Conservation (phyloP, 176 grass and related monocot species). For the Metroxylon sagu region DNA sequence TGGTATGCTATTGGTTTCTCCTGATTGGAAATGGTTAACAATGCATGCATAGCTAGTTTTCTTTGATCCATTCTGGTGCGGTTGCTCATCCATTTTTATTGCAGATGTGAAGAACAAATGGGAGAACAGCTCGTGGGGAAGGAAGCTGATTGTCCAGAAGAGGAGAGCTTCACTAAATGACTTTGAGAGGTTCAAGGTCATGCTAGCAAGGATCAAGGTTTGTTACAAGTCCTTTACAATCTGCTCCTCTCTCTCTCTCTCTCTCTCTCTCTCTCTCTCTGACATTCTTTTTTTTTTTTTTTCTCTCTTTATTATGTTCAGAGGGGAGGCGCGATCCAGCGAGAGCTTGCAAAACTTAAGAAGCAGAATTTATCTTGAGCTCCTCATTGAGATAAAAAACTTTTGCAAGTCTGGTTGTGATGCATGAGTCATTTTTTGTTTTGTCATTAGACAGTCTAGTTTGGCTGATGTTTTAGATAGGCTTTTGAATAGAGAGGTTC, state of each 20-base stretch:
- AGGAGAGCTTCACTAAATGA: constrained; percentile 90
- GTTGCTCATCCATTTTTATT: not conserved
- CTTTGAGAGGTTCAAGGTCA: constrained; percentile 91
- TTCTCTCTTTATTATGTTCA: constrained; percentile 21
- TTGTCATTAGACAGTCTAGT: too few relatives aligned
- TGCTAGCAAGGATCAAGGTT: constrained; percentile 92
- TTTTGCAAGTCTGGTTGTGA: too few relatives aligned
- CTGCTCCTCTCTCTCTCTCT: not conserved
- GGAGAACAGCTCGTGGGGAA: constrained; percentile 97
- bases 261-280: not conserved
- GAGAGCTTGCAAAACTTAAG: constrained; percentile 79
- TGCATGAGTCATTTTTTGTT: too few relatives aligned
- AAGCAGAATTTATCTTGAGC: constrained; percentile 47
- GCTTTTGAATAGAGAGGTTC: too few relatives aligned
- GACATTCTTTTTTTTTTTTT: not conserved
- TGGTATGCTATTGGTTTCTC: constrained; percentile 10
- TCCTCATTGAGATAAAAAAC: not conserved
- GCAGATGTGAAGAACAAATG: constrained; percentile 86
- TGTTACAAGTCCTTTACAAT: not conserved
- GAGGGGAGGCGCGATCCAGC: constrained; percentile 75
- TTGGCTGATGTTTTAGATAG: too few relatives aligned
- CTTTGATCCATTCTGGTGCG: too few relatives aligned
- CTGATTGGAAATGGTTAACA: too few relatives aligned
- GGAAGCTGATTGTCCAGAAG: constrained; percentile 92
- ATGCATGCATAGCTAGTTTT: too few relatives aligned